Evolutionary conservation across 345 rosid species (phyloP).

Genomic region (Fremontodendron californicum): DNA sequence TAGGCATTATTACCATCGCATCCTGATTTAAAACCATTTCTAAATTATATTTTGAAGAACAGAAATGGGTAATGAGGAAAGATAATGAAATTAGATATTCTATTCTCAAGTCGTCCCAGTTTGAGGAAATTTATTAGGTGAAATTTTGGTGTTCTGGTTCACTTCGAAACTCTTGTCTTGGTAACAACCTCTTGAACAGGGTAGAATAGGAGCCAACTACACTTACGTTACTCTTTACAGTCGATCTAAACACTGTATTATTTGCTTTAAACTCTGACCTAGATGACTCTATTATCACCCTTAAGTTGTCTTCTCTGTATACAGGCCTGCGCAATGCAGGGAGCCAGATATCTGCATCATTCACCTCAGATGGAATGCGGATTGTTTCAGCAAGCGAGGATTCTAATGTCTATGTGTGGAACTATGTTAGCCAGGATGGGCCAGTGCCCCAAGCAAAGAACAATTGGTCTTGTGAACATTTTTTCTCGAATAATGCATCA

Average conservation of each 20-base stretch:
- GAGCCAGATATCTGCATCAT: constrained; percentile 36
- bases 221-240: neutral
- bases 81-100: neutral
- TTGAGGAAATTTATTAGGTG: neutral
- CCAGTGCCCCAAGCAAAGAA: constrained; percentile 23
- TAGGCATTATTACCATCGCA: neutral
- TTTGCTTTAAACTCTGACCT: neutral
- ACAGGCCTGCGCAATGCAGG: constrained; percentile 30
- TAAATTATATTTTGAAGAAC: neutral
- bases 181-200: neutral
- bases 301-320: neutral
- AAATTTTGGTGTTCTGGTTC: neutral
- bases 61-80: neutral
- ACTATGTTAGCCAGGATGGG: constrained; percentile 21
- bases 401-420: constrained; percentile 43
- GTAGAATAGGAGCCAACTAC: neutral
- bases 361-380: constrained; percentile 37
- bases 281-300: neutral
- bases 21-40: neutral
- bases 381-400: constrained; percentile 44
- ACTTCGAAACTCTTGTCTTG: neutral
- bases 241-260: neutral
- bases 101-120: neutral
- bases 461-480: constrained; percentile 32
- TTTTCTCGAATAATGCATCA: constrained; percentile 24